Conservation (phyloP, 2,329 filamentous ascomycete genomes). For the Xenosphaeropsis pyriputrescens region DNA sequence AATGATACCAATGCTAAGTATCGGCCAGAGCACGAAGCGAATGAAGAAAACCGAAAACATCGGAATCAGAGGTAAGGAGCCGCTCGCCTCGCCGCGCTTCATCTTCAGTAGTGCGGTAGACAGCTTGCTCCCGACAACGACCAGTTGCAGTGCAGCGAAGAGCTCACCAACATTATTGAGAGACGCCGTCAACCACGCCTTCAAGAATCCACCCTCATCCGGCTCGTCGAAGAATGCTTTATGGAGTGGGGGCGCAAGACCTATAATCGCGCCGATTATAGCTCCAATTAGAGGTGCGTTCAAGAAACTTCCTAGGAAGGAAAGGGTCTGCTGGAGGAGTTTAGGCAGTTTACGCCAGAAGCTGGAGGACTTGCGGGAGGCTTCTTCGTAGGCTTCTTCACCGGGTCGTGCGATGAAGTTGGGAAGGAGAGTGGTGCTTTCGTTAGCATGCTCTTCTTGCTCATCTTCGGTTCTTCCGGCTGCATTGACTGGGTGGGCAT, state of each 20-base stretch:
- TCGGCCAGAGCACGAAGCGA: constrained; percentile 46
- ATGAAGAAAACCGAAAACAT: constrained; percentile 33
- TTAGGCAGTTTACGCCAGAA: constrained; percentile 8
- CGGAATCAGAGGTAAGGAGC: constrained; percentile 28
- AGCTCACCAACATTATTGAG: constrained; percentile 46
- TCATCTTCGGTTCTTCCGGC: constrained; percentile 13
- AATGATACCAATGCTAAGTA: constrained; percentile 35
- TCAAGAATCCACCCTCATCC: constrained; percentile 44
- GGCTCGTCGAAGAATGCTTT: constrained; percentile 42
- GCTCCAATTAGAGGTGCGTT: constrained; percentile 48
- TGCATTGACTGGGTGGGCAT: constrained; percentile 8
- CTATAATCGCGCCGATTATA: constrained; percentile 38
- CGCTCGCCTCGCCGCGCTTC: constrained; percentile 26
- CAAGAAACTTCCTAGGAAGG: constrained; percentile 27
- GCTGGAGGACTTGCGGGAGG: not conserved
- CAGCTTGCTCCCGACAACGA: constrained; percentile 50
- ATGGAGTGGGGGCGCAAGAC: constrained; percentile 42
- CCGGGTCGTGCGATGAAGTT: constrained; percentile 2
- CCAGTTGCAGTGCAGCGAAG: constrained; percentile 48
- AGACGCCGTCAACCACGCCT: constrained; percentile 47
- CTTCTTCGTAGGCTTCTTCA: not conserved
- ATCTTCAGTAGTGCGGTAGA: constrained; percentile 33
- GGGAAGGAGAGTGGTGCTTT: constrained; percentile 9
- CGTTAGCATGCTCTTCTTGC: constrained; percentile 9
- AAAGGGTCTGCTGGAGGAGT: constrained; percentile 13